Conservation (phyloP, 2,329 filamentous ascomycete genomes). For the Cordyceps pruinosa region DNA sequence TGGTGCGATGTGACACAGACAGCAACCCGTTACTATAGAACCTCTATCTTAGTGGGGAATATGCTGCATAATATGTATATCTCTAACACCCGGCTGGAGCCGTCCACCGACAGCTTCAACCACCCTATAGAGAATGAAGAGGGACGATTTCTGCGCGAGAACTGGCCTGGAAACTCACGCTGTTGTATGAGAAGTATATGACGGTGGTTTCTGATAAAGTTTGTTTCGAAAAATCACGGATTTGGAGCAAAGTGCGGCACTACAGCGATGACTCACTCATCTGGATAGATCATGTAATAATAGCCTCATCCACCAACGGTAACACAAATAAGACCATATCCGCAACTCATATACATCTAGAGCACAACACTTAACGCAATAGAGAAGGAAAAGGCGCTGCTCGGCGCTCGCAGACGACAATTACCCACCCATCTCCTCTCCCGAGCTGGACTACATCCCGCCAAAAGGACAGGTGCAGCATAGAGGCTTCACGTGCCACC, state of each 20-base stretch:
- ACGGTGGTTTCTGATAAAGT: background rate
- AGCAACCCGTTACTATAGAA: too few relatives aligned
- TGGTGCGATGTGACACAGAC: too few relatives aligned
- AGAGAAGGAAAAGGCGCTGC: too few relatives aligned
- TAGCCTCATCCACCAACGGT: background rate
- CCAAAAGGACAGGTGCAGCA: too few relatives aligned
- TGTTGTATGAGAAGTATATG: background rate
- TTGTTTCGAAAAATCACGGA: too few relatives aligned
- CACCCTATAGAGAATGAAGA: background rate
- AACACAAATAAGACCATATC: too few relatives aligned
- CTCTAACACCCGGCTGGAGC: background rate
- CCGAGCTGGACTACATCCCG: too few relatives aligned
- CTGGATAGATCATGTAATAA: background rate
- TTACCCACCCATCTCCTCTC: too few relatives aligned
- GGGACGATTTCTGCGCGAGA: background rate
- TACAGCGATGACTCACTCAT: background rate
- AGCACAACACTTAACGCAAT: too few relatives aligned
- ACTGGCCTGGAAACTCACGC: background rate
- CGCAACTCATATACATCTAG: too few relatives aligned
- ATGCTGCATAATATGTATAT: background rate
- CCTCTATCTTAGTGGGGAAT: background rate
- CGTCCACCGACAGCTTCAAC: background rate
- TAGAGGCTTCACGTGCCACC: background rate
- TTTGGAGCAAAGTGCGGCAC: background rate
- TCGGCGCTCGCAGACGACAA: too few relatives aligned